Evolutionary conservation across 2,329 filamentous ascomycete species (phyloP).

Genomic region (Clonostachys chloroleuca): DNA sequence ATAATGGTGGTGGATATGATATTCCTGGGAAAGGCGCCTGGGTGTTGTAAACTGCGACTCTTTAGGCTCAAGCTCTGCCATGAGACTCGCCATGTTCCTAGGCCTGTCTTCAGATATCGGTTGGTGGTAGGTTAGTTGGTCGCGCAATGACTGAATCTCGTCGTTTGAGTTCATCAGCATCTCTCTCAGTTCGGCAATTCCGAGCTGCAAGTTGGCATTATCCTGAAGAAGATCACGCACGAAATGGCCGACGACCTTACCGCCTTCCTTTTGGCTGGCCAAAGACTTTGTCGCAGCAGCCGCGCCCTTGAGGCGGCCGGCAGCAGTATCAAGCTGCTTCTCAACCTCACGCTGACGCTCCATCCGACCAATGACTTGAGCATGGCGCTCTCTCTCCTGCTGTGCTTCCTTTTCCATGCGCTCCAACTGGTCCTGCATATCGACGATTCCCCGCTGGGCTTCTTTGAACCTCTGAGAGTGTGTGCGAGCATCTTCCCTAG

Average conservation of each 20-base stretch:
- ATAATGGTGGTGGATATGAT: conserved; percentile 95
- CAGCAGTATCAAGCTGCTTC: conserved; percentile 73
- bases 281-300: conserved; percentile 69
- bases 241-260: conserved; percentile 85
- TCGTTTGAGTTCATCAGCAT: conserved; percentile 90
- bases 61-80: conserved; percentile 63
- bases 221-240: conserved; percentile 94
- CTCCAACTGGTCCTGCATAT: conserved; percentile 84
- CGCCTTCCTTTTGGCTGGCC: conserved; percentile 47
- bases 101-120: conserved; percentile 43
- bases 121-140: conserved; percentile 77
- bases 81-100: conserved; percentile 49
- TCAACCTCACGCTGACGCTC: conserved; percentile 81
- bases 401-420: conserved; percentile 79
- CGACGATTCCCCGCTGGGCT: conserved; percentile 73
- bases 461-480: conserved; percentile 81
- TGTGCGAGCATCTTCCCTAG: conserved; percentile 70
- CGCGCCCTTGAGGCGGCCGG: conserved; percentile 75
- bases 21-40: conserved; percentile 54
- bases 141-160: conserved; percentile 82
- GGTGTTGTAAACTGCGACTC: not conserved
- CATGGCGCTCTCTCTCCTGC: conserved; percentile 76
- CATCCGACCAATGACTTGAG: conserved; percentile 76
- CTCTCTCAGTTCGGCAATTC: conserved; percentile 85
- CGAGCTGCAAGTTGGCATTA: conserved; percentile 88